These are phyloP conservation scores for Sordariomycetes sp. DNA, from an alignment of 2,329 filamentous ascomycete species.

Conservation along the genomic window DNA sequence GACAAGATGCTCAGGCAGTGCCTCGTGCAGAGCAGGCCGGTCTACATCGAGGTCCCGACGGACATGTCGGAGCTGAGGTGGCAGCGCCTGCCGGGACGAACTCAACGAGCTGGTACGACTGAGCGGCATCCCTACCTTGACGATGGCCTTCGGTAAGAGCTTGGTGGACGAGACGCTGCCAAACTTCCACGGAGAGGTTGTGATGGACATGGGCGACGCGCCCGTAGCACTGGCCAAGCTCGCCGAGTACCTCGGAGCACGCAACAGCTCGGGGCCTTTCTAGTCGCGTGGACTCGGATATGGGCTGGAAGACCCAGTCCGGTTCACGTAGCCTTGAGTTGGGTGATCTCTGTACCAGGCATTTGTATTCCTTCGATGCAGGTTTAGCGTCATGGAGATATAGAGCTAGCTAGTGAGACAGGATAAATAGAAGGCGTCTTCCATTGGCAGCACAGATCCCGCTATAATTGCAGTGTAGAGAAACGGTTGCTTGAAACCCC, in stretches of 20 bases:
- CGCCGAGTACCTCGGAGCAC: slow-evolving; percentile 52
- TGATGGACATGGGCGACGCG: slow-evolving; percentile 71
- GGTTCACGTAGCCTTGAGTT: too few species aligned
- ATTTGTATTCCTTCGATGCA: too few species aligned
- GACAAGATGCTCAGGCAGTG: slow-evolving; percentile 69
- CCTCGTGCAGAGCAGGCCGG: slow-evolving; percentile 62
- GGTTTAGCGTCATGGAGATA: too few species aligned
- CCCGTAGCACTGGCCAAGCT: slow-evolving; percentile 59
- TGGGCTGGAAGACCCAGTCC: too few species aligned
- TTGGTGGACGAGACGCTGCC: slow-evolving; percentile 65
- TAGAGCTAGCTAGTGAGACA: too few species aligned
- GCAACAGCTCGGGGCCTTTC: too few species aligned
- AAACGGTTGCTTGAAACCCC: too few species aligned
- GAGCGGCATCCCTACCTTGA: slow-evolving; percentile 68
- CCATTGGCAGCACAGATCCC: too few species aligned
- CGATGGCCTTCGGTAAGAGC: slow-evolving; percentile 85
- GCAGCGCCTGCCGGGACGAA: slow-evolving; percentile 61
- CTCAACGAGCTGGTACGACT: slow-evolving; percentile 62
- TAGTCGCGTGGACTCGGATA: too few species aligned
- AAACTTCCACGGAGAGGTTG: slow-evolving; percentile 71
- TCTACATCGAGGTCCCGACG: slow-evolving; percentile 75
- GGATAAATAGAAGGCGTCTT: too few species aligned
- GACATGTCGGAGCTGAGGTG: slow-evolving; percentile 66
- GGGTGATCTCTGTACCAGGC: too few species aligned
- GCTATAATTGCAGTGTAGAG: too few species aligned